These are phyloP conservation scores for Lagenidium sp. DNA, from an alignment of 352 stramenopile genomes.

Conservation along the genomic window DNA sequence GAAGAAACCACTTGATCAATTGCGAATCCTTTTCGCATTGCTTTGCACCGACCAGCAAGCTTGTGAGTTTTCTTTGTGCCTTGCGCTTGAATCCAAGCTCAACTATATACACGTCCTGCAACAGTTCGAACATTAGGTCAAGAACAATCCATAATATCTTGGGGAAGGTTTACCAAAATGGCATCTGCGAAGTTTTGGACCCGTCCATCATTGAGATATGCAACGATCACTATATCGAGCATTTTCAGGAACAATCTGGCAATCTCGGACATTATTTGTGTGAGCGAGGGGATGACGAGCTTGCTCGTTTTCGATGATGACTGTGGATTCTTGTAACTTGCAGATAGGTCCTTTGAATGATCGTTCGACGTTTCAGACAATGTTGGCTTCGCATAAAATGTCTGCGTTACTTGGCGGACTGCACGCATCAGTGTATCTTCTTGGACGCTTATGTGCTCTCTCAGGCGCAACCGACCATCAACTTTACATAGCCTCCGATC, in stretches of 20 bases:
- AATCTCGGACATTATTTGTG: conserved; percentile 42
- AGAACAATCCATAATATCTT: no score
- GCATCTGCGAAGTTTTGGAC: no score
- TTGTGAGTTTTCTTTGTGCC: conserved; percentile 42
- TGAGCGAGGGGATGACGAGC: conserved; percentile 10
- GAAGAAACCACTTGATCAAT: conserved; percentile 57
- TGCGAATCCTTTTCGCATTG: conserved; percentile 32
- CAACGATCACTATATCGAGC: no score
- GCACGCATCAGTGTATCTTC: no score
- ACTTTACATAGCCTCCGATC: conserved; percentile 27
- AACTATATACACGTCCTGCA: conserved; percentile 46
- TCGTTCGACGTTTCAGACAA: no score
- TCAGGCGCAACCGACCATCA: conserved; percentile 18
- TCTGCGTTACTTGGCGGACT: no score
- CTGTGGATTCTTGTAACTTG: no score
- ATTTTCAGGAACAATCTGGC: conserved; percentile 56
- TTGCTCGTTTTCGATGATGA: neutral
- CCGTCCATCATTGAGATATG: no score
- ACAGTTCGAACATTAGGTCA: no score
- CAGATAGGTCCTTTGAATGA: no score
- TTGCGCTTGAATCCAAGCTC: conserved; percentile 57
- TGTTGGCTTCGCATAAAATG: no score
- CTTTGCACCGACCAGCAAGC: conserved; percentile 35
- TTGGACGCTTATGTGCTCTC: conserved; percentile 29
- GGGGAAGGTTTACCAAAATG: no score